Evolutionary conservation across 2,329 filamentous ascomycete species (phyloP).

Genomic region (Aspergillus japonicus): DNA sequence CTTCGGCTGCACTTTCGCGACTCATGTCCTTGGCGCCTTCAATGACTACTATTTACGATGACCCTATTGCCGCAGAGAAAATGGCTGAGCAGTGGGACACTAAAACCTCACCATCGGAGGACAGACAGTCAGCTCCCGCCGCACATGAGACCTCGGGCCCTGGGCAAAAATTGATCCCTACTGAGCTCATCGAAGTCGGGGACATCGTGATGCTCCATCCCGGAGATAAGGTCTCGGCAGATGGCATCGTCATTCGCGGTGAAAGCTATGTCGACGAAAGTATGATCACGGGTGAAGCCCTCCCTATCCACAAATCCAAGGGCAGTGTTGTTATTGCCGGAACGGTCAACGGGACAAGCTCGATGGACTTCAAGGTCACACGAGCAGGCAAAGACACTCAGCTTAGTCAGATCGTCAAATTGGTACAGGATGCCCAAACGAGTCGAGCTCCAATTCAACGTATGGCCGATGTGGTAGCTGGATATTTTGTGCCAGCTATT

Average conservation of each 20-base stretch:
- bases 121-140: slow-evolving; percentile 13
- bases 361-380: slow-evolving; percentile 88
- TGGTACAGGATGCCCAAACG: slow-evolving; percentile 97
- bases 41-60: slow-evolving; percentile 94
- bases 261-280: slow-evolving; percentile 95
- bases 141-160: slow-evolving; percentile 44
- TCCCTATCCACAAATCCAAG: slow-evolving; percentile 87
- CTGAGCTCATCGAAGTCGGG: slow-evolving; percentile 88
- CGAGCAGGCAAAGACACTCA: slow-evolving; percentile 93
- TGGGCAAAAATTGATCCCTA: slow-evolving; percentile 83
- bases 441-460: slow-evolving; percentile 91
- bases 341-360: slow-evolving; percentile 90
- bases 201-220: slow-evolving; percentile 91
- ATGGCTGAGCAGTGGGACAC: slow-evolving; percentile 74
- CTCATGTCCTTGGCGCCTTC: slow-evolving; percentile 96
- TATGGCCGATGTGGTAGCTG: slow-evolving; percentile 84
- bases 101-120: slow-evolving; percentile 10
- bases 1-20: slow-evolving; percentile 85
- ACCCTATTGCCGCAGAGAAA: slow-evolving; percentile 91
- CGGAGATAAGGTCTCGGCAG: slow-evolving; percentile 94
- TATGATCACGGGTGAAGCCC: slow-evolving; percentile 97
- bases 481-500: slow-evolving; percentile 91
- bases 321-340: slow-evolving; percentile 81
- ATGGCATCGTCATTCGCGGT: slow-evolving; percentile 80
- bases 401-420: slow-evolving; percentile 93